Base-by-base conservation (phyloP, 371 early-diverging fungal genomes). In the Choanephora cucurbitarum region DNA sequence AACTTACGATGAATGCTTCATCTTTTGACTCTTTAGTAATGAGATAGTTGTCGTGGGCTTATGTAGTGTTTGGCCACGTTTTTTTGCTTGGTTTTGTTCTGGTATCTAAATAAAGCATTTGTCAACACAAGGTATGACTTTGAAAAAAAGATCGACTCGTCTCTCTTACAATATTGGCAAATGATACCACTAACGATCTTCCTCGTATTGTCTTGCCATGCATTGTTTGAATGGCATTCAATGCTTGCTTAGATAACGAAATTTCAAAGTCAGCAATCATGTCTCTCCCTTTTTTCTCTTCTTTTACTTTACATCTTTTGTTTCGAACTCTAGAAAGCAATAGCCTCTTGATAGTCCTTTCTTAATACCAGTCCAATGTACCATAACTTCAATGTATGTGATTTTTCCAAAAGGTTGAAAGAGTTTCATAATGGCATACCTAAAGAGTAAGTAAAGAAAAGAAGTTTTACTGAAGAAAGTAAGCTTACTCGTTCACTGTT, bases 401-500 rank as follows among this genome's bases (percentile, higher is more conserved):
- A 88, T 85, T 64, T 85, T 84, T 33, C 88, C 88, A 69, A 70
- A 85, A 11, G 85, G 82, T 54, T 83, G 69, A 61, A 86, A 88
- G n/a, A 88, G 60, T 57, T 84, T 82, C 24, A 85, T 64, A 28
- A 87, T 67, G 0, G 78, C 70, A 66, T 84, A 86, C 55, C 86
- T 84, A 48, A 37, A 23, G 5, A 24, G 37, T 41, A 23, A 17
- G 7, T n/a, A 31, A 41, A 55, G 17, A 21, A 40, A 32, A 18
- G 39, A 40, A 40, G 15, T 14, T 11, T 23, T 14, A 14, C 9
- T 5, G 8, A 53, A 21, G 2, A 8, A 31, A 40, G 56, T 62
- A 31, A 40, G 56, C 64, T 56, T 76, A 84, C 85, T 87, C 87
- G 52, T 84, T 81, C 15, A 87, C 67, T 3, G 79, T 55, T 34